A percentile compares a stretch with the other conserved stretches of the same genome.
These are phyloP conservation scores for Bassia scoparia DNA, from an alignment of 148 eudicot genomes.

Conservation along the genomic window DNA sequence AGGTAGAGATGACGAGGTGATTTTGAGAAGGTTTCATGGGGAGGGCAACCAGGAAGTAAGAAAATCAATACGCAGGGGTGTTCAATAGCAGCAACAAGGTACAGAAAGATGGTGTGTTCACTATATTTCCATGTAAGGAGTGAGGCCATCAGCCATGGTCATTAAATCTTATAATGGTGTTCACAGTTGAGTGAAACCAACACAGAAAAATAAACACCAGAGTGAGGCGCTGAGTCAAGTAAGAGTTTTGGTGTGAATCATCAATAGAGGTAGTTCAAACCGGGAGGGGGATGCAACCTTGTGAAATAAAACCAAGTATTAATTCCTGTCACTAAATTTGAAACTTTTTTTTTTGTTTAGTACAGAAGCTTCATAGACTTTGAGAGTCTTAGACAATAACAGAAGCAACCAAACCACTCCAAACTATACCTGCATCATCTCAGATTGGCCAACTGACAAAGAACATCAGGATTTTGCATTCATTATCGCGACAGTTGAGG, in stretches of 20 bases:
- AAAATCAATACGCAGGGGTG: too few relatives aligned
- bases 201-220: too few relatives aligned
- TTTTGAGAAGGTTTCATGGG: too few relatives aligned
- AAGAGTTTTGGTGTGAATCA: too few relatives aligned
- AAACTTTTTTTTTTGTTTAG: background rate
- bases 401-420: background rate
- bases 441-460: constrained; percentile 68
- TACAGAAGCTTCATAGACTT: background rate
- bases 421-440: constrained; percentile 73
- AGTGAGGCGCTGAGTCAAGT: background rate
- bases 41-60: too few relatives aligned
- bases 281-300: background rate
- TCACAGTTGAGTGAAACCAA: background rate
- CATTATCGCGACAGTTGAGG: constrained; percentile 90
- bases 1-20: too few relatives aligned
- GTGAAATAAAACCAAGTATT: too few relatives aligned
- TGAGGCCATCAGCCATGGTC: too few relatives aligned
- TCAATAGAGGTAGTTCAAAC: too few relatives aligned
- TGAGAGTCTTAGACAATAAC: background rate
- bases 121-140: background rate
- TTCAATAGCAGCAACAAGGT: background rate
- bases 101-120: background rate
- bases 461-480: constrained; percentile 88
- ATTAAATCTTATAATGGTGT: background rate
- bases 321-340: too few relatives aligned